Percentiles rank a stretch among this genome's conserved stretches.
Evolutionary conservation across 2,329 filamentous ascomycete genomes (phyloP).

Genomic region (Clonostachys sp.): DNA sequence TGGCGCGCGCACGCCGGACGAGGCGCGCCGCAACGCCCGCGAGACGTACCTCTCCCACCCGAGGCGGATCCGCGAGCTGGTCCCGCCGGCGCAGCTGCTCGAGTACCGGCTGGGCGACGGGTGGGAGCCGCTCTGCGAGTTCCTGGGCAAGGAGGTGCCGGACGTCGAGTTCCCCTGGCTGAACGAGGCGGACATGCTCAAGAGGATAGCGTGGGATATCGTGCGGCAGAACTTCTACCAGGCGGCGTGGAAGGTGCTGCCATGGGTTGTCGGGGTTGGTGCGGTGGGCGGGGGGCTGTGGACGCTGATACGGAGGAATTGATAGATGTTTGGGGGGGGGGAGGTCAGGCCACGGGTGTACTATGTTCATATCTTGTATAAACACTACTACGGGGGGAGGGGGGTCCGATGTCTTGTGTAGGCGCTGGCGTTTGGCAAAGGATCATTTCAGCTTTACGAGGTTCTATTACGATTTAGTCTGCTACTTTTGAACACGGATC

Average conservation of each 20-base stretch:
- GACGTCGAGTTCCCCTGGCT: conserved; percentile 20
- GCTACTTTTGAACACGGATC: too few relatives aligned
- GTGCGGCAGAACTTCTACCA: background rate
- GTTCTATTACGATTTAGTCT: too few relatives aligned
- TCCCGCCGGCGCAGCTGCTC: conserved; percentile 12
- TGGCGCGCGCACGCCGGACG: conserved; percentile 9
- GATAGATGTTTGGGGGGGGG: background rate
- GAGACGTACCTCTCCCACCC: conserved; percentile 20
- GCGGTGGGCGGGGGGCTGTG: background rate
- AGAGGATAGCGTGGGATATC: conserved; percentile 1
- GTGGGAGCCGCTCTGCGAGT: conserved; percentile 28
- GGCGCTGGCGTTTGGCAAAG: too few relatives aligned
- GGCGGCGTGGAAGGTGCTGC: background rate
- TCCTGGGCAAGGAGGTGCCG: conserved; percentile 23
- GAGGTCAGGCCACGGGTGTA: too few relatives aligned
- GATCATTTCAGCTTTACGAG: too few relatives aligned
- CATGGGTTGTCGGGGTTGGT: conserved; percentile 1
- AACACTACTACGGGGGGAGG: too few relatives aligned
- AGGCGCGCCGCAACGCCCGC: conserved; percentile 12
- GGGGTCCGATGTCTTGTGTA: too few relatives aligned
- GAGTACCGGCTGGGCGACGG: conserved; percentile 23
- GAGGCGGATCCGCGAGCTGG: conserved; percentile 14
- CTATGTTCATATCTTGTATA: too few relatives aligned
- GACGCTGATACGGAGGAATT: background rate
- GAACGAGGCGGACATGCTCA: conserved; percentile 11